These are phyloP conservation scores for Salix viminalis DNA, from an alignment of 345 rosid species.

Conservation along the genomic window DNA sequence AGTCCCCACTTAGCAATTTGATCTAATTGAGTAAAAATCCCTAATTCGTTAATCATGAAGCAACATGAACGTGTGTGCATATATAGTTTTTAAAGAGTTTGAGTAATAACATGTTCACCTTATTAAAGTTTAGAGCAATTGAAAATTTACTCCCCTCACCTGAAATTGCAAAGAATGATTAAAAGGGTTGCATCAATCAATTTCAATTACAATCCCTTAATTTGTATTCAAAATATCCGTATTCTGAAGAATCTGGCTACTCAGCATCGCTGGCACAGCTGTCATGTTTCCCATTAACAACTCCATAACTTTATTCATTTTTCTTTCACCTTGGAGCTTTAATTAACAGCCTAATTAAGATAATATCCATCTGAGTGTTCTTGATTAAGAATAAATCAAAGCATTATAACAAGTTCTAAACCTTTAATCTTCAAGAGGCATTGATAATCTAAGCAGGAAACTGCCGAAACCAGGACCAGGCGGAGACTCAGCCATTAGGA, in stretches of 20 bases:
- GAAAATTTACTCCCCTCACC: too few species aligned
- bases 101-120: too few species aligned
- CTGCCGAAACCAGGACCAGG: neutral
- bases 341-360: neutral
- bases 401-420: neutral
- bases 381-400: neutral
- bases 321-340: neutral
- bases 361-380: neutral
- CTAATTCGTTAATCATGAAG: too few species aligned
- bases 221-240: neutral
- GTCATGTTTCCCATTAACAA: neutral
- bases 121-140: too few species aligned
- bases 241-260: neutral
- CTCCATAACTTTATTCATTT: neutral
- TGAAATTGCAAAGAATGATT: too few species aligned
- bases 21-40: too few species aligned
- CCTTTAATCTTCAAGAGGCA: neutral
- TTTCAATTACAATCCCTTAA: constrained; percentile 1
- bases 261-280: neutral
- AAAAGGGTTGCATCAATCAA: neutral
- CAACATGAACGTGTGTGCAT: too few species aligned
- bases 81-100: too few species aligned
- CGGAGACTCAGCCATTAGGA: neutral
- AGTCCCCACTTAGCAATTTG: too few species aligned
- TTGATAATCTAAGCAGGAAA: neutral